phyloP scores from a whole-genome alignment of 129 eudicot species.

The Pulicaria dysenterica region DNA sequence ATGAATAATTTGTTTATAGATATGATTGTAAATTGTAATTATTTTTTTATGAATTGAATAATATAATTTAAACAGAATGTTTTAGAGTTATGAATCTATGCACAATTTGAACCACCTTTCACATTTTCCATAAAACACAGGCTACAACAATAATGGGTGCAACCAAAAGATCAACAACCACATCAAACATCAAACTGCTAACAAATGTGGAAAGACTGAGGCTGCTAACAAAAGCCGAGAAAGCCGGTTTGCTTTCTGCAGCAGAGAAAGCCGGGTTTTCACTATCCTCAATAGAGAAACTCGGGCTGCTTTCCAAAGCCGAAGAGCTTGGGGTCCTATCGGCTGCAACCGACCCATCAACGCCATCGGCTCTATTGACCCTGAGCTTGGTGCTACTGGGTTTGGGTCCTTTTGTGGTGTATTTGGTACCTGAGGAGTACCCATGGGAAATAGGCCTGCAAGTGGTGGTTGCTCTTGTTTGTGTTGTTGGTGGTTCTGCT shows the following conservation, averaged over 20 bases:
- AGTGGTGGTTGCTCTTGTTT: slow-evolving; percentile 61
- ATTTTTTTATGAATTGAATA: too few species aligned
- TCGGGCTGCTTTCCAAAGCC: slow-evolving; percentile 86
- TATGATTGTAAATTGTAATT: too few species aligned
- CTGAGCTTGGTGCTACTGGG: slow-evolving; percentile 58
- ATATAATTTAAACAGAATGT: not conserved
- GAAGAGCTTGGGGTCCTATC: slow-evolving; percentile 91
- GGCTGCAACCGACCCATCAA: slow-evolving; percentile 84
- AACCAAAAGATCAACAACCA: slow-evolving; percentile 27
- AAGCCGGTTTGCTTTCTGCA: slow-evolving; percentile 84
- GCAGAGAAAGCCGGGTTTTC: slow-evolving; percentile 84
- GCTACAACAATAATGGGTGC: slow-evolving; percentile 48
- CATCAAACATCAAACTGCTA: slow-evolving; percentile 61
- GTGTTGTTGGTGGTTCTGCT: slow-evolving; percentile 79
- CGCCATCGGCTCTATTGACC: slow-evolving; percentile 64
- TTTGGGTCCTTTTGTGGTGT: slow-evolving; percentile 67
- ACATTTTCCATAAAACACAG: slow-evolving; percentile 29
- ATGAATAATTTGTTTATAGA: too few species aligned
- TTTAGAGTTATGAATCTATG: not conserved
- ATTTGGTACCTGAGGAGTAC: slow-evolving; percentile 79
- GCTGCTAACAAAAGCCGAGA: slow-evolving; percentile 91
- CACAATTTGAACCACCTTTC: not conserved
- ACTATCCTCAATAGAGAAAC: slow-evolving; percentile 73
- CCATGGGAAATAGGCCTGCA: slow-evolving; percentile 84
- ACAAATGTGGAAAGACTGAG: slow-evolving; percentile 82